A percentile compares a stretch with the other conserved stretches of the same genome.
phyloP scores from a whole-genome alignment of 148 eudicot genomes.

The Vaccinium macrocarpon region DNA sequence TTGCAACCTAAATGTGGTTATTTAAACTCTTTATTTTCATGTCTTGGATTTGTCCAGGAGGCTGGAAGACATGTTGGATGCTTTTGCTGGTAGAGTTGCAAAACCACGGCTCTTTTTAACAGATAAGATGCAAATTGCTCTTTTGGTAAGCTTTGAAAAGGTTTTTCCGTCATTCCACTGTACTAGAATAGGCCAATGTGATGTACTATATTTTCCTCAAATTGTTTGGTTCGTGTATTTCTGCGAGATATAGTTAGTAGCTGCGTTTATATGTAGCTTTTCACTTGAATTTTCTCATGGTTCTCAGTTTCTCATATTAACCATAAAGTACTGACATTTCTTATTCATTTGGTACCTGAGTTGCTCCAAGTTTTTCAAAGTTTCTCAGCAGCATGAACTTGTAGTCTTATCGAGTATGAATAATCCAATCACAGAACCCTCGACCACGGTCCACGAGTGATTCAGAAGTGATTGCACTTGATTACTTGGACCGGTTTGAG shows the following conservation, averaged over 20 bases:
- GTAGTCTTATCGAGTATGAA: background rate
- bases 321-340: too few relatives aligned
- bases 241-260: background rate
- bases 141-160: constrained; percentile 46
- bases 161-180: background rate
- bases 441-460: too few relatives aligned
- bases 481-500: too few relatives aligned
- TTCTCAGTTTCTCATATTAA: background rate
- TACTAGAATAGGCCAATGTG: background rate
- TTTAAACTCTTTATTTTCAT: constrained; percentile 1
- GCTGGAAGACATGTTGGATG: constrained; percentile 78
- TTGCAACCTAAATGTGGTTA: background rate
- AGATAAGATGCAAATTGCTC: constrained; percentile 97
- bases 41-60: constrained; percentile 45
- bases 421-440: too few relatives aligned
- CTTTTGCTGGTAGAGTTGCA: constrained; percentile 89
- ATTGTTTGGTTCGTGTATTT: background rate
- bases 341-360: background rate
- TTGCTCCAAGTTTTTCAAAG: too few relatives aligned
- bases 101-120: constrained; percentile 84
- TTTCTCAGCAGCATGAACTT: background rate
- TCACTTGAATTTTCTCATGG: background rate
- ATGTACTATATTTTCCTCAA: background rate
- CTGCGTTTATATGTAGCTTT: background rate
- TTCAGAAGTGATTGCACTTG: too few relatives aligned